Evolutionary conservation across 257 asterid genomes (phyloP), one percentile per base, ranked within the genome.

Genomic region (Eucommia ulmoides): DNA sequence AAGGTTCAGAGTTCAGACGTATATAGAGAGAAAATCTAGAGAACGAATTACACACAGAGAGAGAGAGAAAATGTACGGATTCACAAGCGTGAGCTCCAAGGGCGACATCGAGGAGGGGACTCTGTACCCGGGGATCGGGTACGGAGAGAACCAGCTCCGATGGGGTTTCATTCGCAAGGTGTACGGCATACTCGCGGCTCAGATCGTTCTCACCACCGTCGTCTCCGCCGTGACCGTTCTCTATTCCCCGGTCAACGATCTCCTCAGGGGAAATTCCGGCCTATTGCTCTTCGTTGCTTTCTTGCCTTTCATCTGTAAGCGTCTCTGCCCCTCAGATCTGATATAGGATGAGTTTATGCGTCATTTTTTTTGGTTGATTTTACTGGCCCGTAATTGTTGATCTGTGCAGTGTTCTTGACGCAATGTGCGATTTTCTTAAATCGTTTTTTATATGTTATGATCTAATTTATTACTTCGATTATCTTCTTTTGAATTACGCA

Each of bases 121-220:
- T 49, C 67, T 91, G 49, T 83, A 83, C 60, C 99, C 99, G 1
- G 99, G 99, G 20, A 82, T 91, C 63, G 92, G 93, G 7, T 55
- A 62, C 65, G 96, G 95, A n/a, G 99, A 91, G 74, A 91, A 86
- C 59, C 93, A 73, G 60, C 80, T 91, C 50, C 93, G 99, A 54
- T 91, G 99, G 99, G 96, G 93, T 11, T 91, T 91, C 71, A 83
- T 91, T 14, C 94, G 93, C 70, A 91, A 91, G 63, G 99, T 91
- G 3, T 91, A 91, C 62, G 94, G 93, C 10, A 86, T 91, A 42
- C 64, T 91, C 56, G 55, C 96, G 54, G 88, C 89, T 18, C 99
- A 91, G 93, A 79, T 91, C 83, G 56, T 86, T 45, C 58, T 68
- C 38, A 72, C 79, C 59, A 72, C 75, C 50, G n/a, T 51, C 45